These are phyloP conservation scores for Botryotinia convoluta DNA, from an alignment of 2,329 filamentous ascomycete genomes.

Conservation along the genomic window DNA sequence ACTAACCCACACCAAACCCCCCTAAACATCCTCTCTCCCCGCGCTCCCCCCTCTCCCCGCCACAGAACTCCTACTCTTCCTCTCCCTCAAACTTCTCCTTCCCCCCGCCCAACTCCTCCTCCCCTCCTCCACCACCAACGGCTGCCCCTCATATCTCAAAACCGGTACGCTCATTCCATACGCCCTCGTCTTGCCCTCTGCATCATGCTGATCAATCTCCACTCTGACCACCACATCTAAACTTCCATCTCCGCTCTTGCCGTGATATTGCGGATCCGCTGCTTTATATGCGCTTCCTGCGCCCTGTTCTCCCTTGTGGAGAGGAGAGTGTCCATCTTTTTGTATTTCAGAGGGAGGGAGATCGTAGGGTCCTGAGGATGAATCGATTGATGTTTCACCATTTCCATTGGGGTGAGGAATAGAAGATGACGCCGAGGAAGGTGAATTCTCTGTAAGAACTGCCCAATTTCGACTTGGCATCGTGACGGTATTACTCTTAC, in stretches of 20 bases:
- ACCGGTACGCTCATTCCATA: constrained; percentile 84
- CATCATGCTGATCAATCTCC: constrained; percentile 81
- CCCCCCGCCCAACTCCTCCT: neutral
- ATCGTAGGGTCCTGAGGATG: constrained; percentile 22
- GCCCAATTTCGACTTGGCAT: constrained; percentile 95
- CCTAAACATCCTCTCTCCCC: neutral
- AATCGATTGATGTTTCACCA: neutral
- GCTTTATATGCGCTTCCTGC: constrained; percentile 78
- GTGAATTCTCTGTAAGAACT: constrained; percentile 81
- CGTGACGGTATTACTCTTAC: constrained; percentile 75
- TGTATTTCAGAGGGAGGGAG: constrained; percentile 40
- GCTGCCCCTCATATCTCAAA: constrained; percentile 25
- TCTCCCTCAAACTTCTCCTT: constrained; percentile 1
- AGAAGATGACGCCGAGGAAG: constrained; percentile 42
- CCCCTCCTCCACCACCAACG: neutral
- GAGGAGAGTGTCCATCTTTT: constrained; percentile 65
- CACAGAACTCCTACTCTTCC: neutral
- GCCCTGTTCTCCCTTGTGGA: constrained; percentile 73
- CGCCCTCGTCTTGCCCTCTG: constrained; percentile 71
- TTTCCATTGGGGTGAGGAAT: constrained; percentile 22
- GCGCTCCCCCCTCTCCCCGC: neutral
- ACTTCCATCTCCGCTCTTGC: constrained; percentile 59
- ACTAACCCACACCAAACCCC: neutral
- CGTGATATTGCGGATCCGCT: constrained; percentile 44
- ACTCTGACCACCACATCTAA: constrained; percentile 84